phyloP scores from a whole-genome alignment of 2,329 filamentous ascomycete genomes.

The Aspergillus costaricaensis region DNA sequence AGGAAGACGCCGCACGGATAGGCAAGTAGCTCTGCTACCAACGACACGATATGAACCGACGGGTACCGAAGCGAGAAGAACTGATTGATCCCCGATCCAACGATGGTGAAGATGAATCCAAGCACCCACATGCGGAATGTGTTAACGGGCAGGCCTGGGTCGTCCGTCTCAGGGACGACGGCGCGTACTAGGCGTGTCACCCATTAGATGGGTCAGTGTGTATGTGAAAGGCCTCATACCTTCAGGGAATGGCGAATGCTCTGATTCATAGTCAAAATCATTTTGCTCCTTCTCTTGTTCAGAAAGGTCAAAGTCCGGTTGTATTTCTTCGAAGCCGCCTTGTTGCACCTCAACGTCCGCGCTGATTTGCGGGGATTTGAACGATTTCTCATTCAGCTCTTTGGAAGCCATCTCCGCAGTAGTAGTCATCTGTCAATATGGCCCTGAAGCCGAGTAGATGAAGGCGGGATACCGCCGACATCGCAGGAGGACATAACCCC shows the following conservation, averaged over 20 bases:
- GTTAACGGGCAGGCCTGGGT: constrained; percentile 31
- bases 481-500: background rate
- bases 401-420: constrained; percentile 15
- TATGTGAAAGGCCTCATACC: constrained; percentile 12
- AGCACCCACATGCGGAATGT: constrained; percentile 47
- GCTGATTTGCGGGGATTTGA: constrained; percentile 4
- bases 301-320: background rate
- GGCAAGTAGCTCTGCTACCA: constrained; percentile 50
- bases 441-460: background rate
- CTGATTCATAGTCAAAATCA: constrained; percentile 28
- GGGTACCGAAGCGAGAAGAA: constrained; percentile 53
- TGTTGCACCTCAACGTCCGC: constrained; percentile 19
- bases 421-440: background rate
- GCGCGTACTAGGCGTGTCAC: constrained; percentile 21
- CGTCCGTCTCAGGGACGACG: constrained; percentile 33
- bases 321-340: constrained; percentile 13
- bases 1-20: constrained; percentile 46
- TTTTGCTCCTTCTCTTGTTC: constrained; percentile 13
- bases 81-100: constrained; percentile 52
- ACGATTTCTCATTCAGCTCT: constrained; percentile 3
- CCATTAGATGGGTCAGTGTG: background rate
- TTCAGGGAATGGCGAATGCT: constrained; percentile 30
- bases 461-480: background rate
- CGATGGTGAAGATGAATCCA: constrained; percentile 43
- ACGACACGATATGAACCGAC: constrained; percentile 48